Percentiles rank a stretch among this genome's conserved stretches.
Evolutionary conservation across 2,329 filamentous ascomycete species (phyloP).

Genomic region (Aureobasidium subglaciale): DNA sequence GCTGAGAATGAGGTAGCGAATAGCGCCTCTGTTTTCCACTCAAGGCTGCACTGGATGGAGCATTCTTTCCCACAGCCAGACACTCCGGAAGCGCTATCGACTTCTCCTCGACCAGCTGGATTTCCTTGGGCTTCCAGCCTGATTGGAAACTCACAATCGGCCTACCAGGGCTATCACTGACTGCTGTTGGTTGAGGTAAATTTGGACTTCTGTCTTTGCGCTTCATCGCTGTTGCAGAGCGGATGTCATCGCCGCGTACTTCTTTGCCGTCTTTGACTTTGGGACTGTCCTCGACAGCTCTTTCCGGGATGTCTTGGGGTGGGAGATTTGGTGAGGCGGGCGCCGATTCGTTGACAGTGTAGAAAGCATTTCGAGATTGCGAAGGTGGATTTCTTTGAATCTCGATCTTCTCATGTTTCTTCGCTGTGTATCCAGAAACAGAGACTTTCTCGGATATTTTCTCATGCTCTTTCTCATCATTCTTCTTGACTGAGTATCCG

Average conservation of each 20-base stretch:
- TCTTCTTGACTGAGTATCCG: slow-evolving; percentile 12
- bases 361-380: slow-evolving; percentile 73
- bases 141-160: slow-evolving; percentile 96
- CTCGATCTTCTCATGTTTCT: slow-evolving; percentile 51
- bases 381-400: slow-evolving; percentile 78
- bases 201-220: slow-evolving; percentile 80
- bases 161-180: slow-evolving; percentile 82
- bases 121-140: slow-evolving; percentile 68
- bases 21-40: slow-evolving; percentile 10
- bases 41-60: background rate
- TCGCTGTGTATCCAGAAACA: slow-evolving; percentile 22
- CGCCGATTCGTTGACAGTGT: slow-evolving; percentile 58
- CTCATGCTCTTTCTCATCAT: slow-evolving; percentile 15
- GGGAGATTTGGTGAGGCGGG: slow-evolving; percentile 29
- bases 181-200: slow-evolving; percentile 79
- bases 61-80: background rate
- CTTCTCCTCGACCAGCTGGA: slow-evolving; percentile 57
- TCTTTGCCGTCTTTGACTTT: slow-evolving; percentile 72
- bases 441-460: no score
- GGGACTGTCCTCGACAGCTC: slow-evolving; percentile 32
- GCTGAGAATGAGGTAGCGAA: slow-evolving; percentile 10
- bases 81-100: background rate
- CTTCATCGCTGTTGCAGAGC: slow-evolving; percentile 82
- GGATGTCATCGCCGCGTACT: slow-evolving; percentile 78
- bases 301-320: slow-evolving; percentile 29